Conservation (phyloP, 345 rosid genomes). For the Acer saccharum region DNA sequence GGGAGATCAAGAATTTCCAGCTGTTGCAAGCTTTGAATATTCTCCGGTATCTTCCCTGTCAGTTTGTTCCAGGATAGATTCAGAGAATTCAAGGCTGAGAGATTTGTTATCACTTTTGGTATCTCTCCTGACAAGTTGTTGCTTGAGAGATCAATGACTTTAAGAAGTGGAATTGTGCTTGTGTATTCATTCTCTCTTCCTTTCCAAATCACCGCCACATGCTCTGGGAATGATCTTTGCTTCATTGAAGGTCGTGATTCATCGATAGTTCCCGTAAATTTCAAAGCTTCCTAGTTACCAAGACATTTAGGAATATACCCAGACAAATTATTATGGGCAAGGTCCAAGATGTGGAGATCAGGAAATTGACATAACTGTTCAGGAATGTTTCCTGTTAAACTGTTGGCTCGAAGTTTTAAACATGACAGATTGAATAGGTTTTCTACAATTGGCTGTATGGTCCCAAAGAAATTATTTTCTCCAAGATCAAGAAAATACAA, state of each 20-base stretch:
- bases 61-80: slow-evolving; percentile 26
- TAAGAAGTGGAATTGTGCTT: not conserved
- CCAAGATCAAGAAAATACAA: slow-evolving; percentile 28
- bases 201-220: not conserved
- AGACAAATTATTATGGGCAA: slow-evolving; percentile 10
- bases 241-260: not conserved
- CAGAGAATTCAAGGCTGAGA: slow-evolving; percentile 17
- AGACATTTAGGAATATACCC: slow-evolving; percentile 23
- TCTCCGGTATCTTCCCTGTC: slow-evolving; percentile 22
- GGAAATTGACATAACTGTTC: slow-evolving; percentile 6
- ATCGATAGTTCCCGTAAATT: not conserved
- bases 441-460: slow-evolving; percentile 2
- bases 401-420: slow-evolving; percentile 14
- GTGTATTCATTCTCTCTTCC: slow-evolving; percentile 8
- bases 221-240: not conserved
- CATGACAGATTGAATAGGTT: not conserved
- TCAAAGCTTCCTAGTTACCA: slow-evolving; percentile 13
- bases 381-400: slow-evolving; percentile 17
- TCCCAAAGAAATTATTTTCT: slow-evolving; percentile 27
- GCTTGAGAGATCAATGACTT: too few species aligned
- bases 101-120: slow-evolving; percentile 21
- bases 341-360: slow-evolving; percentile 16
- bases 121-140: slow-evolving; percentile 17
- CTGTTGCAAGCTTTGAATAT: not conserved
- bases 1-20: slow-evolving; percentile 35